Evolutionary conservation across 352 stramenopile species (phyloP).

Genomic region (Globisporangium middletonii): DNA sequence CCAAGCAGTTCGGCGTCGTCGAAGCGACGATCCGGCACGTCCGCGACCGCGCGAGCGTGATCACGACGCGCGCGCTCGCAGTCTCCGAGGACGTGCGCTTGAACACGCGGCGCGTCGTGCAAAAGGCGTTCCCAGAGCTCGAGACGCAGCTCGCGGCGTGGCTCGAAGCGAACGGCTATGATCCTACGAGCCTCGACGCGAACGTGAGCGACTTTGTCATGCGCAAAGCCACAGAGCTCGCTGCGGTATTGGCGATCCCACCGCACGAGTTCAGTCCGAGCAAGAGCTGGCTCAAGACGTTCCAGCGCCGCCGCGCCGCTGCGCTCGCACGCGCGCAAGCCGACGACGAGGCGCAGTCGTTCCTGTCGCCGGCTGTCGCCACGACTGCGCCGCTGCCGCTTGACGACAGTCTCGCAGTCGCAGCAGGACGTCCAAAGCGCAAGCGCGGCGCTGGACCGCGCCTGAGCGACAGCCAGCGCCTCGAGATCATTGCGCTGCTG

Average conservation of each 20-base stretch:
- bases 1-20: conserved; percentile 6
- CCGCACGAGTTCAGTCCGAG: conserved; percentile 12
- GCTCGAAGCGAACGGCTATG: not conserved
- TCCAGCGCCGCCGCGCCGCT: conserved; percentile 6
- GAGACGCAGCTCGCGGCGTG: conserved; percentile 9
- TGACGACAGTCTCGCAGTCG: too few species aligned
- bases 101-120: conserved; percentile 10
- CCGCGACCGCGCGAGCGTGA: conserved; percentile 9
- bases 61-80: conserved; percentile 10
- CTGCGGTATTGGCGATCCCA: conserved; percentile 1
- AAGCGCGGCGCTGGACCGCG: conserved; percentile 12
- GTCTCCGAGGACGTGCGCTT: conserved; percentile 10
- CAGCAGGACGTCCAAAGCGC: conserved; percentile 2
- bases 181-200: not conserved
- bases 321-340: not conserved
- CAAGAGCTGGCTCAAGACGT: conserved; percentile 9
- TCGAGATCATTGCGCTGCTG: conserved; percentile 14
- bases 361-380: not conserved
- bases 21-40: conserved; percentile 15
- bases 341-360: not conserved
- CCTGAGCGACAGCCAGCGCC: conserved; percentile 10
- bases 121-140: conserved; percentile 11
- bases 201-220: conserved; percentile 1
- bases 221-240: conserved; percentile 10
- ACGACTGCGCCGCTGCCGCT: not conserved